These are phyloP conservation scores for Lepidopterella palustris DNA, from an alignment of 495 filamentous ascomycete species.

Conservation along the genomic window DNA sequence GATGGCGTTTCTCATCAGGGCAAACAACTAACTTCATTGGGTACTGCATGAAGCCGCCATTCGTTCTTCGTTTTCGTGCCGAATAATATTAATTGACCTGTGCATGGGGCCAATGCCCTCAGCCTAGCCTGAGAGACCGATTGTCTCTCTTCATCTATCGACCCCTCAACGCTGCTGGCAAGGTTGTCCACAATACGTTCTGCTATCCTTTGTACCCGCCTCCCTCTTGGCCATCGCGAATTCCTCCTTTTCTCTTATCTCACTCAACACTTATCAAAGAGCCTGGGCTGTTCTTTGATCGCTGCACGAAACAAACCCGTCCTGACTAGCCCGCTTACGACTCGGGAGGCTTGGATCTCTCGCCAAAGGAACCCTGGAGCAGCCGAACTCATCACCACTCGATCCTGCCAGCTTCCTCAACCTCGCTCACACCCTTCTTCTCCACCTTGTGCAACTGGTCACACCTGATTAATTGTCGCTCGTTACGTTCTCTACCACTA, in stretches of 20 bases:
- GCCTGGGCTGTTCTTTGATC: not conserved
- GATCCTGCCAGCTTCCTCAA: not conserved
- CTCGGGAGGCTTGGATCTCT: slow-evolving; percentile 1
- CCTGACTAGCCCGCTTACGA: slow-evolving; percentile 1
- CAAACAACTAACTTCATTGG: not conserved
- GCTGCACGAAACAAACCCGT: not conserved
- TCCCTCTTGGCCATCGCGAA: not conserved
- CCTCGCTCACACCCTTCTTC: not conserved
- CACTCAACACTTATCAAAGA: not conserved
- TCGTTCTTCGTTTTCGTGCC: not conserved
- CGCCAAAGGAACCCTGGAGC: slow-evolving; percentile 2
- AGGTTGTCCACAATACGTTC: not conserved
- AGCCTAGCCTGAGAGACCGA: not conserved
- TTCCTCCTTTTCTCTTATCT: not conserved
- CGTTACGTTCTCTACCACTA: slow-evolving; percentile 24
- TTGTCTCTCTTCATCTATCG: not conserved
- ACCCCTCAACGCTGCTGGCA: not conserved
- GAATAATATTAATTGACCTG: not conserved
- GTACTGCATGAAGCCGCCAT: slow-evolving; percentile 4
- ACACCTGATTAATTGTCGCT: slow-evolving; percentile 21
- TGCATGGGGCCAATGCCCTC: not conserved
- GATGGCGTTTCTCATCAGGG: not conserved
- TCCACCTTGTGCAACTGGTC: slow-evolving; percentile 15
- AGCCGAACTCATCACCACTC: slow-evolving; percentile 1
- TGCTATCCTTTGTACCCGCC: not conserved